phyloP scores from a whole-genome alignment of 495 filamentous ascomycete species.

The Cryomyces antarcticus region DNA sequence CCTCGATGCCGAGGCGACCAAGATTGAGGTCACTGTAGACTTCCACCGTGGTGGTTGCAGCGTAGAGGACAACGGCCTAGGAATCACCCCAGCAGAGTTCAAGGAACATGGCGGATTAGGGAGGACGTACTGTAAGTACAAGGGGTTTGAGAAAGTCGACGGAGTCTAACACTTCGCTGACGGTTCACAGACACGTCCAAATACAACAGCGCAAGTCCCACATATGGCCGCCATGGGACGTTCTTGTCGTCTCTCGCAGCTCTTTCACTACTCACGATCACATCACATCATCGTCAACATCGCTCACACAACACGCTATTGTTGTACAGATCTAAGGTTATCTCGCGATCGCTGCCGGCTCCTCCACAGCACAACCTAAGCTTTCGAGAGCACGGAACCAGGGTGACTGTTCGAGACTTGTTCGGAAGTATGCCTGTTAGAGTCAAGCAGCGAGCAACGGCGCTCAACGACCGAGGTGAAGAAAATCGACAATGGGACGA shows the following conservation, averaged over 20 bases:
- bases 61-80: conserved; percentile 74
- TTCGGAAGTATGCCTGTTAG: conserved; percentile 95
- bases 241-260: conserved; percentile 64
- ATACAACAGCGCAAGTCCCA: conserved; percentile 21
- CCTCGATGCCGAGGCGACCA: conserved; percentile 59
- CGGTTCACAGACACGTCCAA: conserved; percentile 49
- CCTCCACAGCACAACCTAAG: conserved; percentile 36
- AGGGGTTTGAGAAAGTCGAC: background rate
- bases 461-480: conserved; percentile 27
- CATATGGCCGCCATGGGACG: conserved; percentile 49
- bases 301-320: conserved; percentile 46
- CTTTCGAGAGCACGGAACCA: conserved; percentile 47
- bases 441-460: conserved; percentile 54
- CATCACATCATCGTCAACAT: conserved; percentile 48
- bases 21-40: conserved; percentile 52
- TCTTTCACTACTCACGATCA: conserved; percentile 57
- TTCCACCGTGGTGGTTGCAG: conserved; percentile 57
- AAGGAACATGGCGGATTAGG: conserved; percentile 47
- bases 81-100: conserved; percentile 59
- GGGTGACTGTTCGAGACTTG: conserved; percentile 61
- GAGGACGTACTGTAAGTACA: conserved; percentile 44
- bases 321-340: conserved; percentile 47
- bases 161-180: conserved; percentile 5
- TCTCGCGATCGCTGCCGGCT: conserved; percentile 48
- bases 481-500: conserved; percentile 50